These are phyloP conservation scores for Sordariomycetes sp. DNA, from an alignment of 2,329 filamentous ascomycete species.

Conservation along the genomic window DNA sequence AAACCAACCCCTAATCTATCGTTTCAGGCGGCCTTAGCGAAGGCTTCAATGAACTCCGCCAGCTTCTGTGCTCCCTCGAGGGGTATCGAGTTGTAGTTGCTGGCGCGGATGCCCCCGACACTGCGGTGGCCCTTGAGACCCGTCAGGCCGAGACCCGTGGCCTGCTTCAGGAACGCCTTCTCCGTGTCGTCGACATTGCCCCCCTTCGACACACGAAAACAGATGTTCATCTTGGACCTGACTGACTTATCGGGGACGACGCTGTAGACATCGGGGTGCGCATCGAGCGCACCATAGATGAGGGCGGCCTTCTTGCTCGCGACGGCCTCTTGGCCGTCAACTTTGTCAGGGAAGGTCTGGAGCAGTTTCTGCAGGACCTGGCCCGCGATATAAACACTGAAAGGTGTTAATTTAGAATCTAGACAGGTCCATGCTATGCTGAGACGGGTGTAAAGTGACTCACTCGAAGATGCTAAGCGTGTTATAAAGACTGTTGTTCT, in stretches of 20 bases:
- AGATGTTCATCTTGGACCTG: slow-evolving; percentile 89
- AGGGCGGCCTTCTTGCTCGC: slow-evolving; percentile 60
- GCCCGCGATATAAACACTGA: slow-evolving; percentile 75
- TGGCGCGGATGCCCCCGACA: slow-evolving; percentile 74
- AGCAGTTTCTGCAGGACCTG: slow-evolving; percentile 72
- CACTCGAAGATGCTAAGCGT: slow-evolving; percentile 85
- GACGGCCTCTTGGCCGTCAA: slow-evolving; percentile 63
- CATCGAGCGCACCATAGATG: slow-evolving; percentile 69
- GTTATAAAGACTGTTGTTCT: slow-evolving; percentile 94
- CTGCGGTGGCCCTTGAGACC: slow-evolving; percentile 83
- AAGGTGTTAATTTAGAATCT: neutral
- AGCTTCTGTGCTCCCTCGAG: slow-evolving; percentile 55
- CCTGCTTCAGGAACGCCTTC: slow-evolving; percentile 65
- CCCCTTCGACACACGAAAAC: slow-evolving; percentile 58
- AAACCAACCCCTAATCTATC: neutral
- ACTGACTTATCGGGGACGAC: slow-evolving; percentile 63
- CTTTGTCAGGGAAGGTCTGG: slow-evolving; percentile 49
- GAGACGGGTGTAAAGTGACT: slow-evolving; percentile 12
- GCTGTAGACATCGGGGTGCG: slow-evolving; percentile 57
- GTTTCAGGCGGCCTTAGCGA: slow-evolving; percentile 20
- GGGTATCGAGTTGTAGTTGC: slow-evolving; percentile 80
- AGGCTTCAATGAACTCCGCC: slow-evolving; percentile 44
- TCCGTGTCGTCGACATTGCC: slow-evolving; percentile 57
- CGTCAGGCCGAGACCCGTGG: slow-evolving; percentile 52
- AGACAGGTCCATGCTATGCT: neutral